Conservation (phyloP, 2,329 filamentous ascomycete genomes). For the Botrytis squamosa region DNA sequence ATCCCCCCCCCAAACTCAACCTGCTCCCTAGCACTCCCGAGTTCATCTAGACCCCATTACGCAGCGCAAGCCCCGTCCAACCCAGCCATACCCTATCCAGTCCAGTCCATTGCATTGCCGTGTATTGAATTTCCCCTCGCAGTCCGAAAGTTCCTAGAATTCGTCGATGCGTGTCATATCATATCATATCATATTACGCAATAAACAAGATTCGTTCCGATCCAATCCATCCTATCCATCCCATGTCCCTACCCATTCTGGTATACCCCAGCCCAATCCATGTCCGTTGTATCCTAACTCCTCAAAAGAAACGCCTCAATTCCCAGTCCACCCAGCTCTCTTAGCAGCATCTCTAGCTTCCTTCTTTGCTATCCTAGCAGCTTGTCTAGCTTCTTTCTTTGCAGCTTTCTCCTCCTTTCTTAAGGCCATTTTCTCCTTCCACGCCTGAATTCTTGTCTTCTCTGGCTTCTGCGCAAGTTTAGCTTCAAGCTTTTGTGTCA, state of each 20-base stretch:
- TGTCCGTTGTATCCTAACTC: slow-evolving; percentile 12
- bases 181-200: slow-evolving; percentile 5
- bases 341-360: slow-evolving; percentile 4
- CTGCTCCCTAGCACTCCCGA: neutral
- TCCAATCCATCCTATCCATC: slow-evolving; percentile 12
- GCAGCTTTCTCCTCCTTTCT: slow-evolving; percentile 18
- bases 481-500: neutral
- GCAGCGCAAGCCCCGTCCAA: neutral
- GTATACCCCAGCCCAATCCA: slow-evolving; percentile 15
- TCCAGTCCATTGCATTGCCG: neutral
- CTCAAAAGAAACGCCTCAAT: slow-evolving; percentile 18
- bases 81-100: neutral
- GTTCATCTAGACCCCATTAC: neutral
- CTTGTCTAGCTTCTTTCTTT: slow-evolving; percentile 14
- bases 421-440: neutral
- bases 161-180: neutral
- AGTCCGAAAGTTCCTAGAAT: neutral
- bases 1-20: neutral
- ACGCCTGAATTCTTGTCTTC: neutral
- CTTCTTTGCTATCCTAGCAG: neutral
- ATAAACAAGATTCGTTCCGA: neutral
- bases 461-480: neutral
- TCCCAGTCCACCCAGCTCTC: neutral
- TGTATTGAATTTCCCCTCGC: neutral
- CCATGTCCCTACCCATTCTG: slow-evolving; percentile 11